Conservation (phyloP, 305 asterid genomes). For the Fraxinus paxiana region DNA sequence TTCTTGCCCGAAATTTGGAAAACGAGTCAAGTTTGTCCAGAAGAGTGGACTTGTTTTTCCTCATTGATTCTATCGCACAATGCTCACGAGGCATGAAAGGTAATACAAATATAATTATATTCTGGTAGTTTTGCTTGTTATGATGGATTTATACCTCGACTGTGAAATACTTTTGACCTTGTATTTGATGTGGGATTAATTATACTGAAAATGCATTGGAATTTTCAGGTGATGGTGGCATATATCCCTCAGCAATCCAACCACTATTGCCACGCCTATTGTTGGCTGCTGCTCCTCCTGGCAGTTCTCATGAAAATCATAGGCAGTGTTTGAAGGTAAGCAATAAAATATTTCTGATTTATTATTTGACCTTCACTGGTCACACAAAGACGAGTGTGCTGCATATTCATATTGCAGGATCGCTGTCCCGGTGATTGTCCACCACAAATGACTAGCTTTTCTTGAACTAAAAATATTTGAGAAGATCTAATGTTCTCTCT, state of each 20-base stretch:
- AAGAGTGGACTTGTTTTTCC: conserved; percentile 87
- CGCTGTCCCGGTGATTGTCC: not conserved
- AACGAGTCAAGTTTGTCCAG: conserved; percentile 58
- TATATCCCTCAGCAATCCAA: conserved; percentile 81
- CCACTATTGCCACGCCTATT: conserved; percentile 67
- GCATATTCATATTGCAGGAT: not conserved
- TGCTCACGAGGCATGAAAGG: conserved; percentile 79
- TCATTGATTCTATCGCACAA: conserved; percentile 85
- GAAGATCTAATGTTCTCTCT: not conserved
- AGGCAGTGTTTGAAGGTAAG: conserved; percentile 88
- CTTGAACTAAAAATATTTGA: not conserved
- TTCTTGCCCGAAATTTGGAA: conserved; percentile 61
- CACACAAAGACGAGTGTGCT: not conserved
- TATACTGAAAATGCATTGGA: conserved; percentile 24
- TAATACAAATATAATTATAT: conserved; percentile 22
- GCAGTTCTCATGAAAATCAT: conserved; percentile 74
- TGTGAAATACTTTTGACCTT: conserved; percentile 6
- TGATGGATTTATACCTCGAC: not conserved
- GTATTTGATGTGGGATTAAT: conserved; percentile 1
- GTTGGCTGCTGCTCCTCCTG: conserved; percentile 91
- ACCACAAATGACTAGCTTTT: not conserved
- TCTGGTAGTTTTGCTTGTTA: conserved; percentile 9
- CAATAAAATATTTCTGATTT: conserved; percentile 20
- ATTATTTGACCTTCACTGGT: not conserved
- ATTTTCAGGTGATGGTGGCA: conserved; percentile 72